These are phyloP conservation scores for Aureobasidium sp. DNA, from an alignment of 2,329 filamentous ascomycete species.

Conservation along the genomic window DNA sequence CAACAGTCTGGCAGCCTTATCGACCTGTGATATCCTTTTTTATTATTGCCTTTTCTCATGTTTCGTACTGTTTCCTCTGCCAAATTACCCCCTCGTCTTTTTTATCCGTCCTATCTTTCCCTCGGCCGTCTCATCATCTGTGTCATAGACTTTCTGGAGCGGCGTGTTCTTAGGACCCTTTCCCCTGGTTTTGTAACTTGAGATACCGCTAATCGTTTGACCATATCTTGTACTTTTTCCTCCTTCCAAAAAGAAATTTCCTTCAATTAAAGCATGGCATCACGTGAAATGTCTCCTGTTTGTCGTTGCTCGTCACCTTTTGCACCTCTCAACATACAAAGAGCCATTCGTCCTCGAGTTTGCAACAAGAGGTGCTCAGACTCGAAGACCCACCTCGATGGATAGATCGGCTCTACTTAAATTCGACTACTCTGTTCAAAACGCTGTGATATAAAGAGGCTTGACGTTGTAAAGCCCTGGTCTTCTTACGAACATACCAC, in stretches of 20 bases:
- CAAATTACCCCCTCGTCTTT: background rate
- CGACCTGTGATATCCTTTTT: conserved; percentile 40
- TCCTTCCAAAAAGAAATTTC: background rate
- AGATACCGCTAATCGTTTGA: conserved; percentile 14
- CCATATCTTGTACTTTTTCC: background rate
- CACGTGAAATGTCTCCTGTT: background rate
- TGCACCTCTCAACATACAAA: background rate
- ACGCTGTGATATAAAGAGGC: background rate
- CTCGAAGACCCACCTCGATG: background rate
- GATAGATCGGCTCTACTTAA: too few relatives aligned
- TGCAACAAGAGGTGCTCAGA: background rate
- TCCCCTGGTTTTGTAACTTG: conserved; percentile 1
- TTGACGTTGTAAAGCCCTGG: background rate
- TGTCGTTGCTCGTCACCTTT: background rate
- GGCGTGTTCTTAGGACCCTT: background rate
- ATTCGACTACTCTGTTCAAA: too few relatives aligned
- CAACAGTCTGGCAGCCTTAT: conserved; percentile 49
- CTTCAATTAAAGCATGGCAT: background rate
- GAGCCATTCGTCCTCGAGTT: background rate
- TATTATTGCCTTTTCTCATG: background rate
- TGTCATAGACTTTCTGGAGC: conserved; percentile 11
- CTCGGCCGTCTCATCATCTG: conserved; percentile 6
- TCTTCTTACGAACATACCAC: background rate
- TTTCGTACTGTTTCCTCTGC: background rate
- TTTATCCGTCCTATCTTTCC: background rate